Conservation (phyloP, 2,329 filamentous ascomycete species). For the Epichloe gansuensis region DNA sequence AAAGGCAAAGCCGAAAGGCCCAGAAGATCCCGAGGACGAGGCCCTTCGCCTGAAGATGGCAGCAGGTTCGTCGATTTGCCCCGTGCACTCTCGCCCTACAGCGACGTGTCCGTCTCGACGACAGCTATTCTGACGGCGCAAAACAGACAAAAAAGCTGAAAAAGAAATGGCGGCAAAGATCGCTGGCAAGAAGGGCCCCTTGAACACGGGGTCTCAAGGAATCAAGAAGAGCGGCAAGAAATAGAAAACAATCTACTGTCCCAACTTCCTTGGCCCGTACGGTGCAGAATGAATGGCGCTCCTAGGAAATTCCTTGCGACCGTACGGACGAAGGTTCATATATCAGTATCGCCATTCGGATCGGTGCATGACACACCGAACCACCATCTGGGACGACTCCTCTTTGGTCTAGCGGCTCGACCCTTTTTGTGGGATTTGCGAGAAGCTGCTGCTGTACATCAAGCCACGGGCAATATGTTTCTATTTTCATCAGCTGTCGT, state of each 20-base stretch:
- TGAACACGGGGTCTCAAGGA: conserved; percentile 73
- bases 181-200: conserved; percentile 74
- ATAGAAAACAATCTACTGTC: conserved; percentile 31
- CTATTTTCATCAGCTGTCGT: neutral
- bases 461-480: neutral
- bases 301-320: too few species aligned
- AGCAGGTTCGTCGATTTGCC: conserved; percentile 49
- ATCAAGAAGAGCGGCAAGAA: conserved; percentile 99
- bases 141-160: conserved; percentile 65
- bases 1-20: too few species aligned
- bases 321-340: too few species aligned
- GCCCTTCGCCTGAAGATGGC: conserved; percentile 75
- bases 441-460: too few species aligned
- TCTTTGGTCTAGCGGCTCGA: too few species aligned
- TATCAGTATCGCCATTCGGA: too few species aligned
- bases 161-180: conserved; percentile 68
- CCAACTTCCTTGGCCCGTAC: neutral
- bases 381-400: too few species aligned
- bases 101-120: too few species aligned
- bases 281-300: neutral
- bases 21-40: conserved; percentile 65
- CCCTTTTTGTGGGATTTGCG: too few species aligned
- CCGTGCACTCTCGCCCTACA: neutral
- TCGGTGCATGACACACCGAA: too few species aligned
- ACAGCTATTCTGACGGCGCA: too few species aligned